These are phyloP conservation scores for Boechera stricta DNA, from an alignment of 345 rosid genomes.

Conservation along the genomic window DNA sequence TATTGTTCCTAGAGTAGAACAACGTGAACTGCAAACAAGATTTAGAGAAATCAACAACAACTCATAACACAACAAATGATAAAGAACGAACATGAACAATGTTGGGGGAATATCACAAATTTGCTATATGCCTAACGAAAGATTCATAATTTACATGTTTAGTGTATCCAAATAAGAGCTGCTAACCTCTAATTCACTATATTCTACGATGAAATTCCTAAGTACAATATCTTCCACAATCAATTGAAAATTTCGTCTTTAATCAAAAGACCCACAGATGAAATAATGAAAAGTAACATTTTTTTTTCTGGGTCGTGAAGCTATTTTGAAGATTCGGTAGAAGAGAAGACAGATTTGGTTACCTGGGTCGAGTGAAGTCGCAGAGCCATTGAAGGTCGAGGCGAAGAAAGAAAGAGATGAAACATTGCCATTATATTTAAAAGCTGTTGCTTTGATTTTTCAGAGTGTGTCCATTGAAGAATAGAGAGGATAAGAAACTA, in stretches of 20 bases:
- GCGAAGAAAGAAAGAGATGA: conserved; percentile 40
- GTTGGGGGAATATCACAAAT: neutral
- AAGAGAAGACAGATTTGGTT: neutral
- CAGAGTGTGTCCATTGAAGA: conserved; percentile 19
- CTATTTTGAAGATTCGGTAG: conserved; percentile 16
- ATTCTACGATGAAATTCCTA: neutral
- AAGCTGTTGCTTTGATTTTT: neutral
- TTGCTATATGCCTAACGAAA: neutral
- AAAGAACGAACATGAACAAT: neutral
- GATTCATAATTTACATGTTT: conserved; percentile 4
- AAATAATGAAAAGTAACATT: neutral
- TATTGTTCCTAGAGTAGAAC: conserved; percentile 30
- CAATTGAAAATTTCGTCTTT: neutral
- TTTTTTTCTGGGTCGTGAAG: conserved; percentile 10
- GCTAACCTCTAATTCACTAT: neutral
- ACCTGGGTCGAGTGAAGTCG: conserved; percentile 24
- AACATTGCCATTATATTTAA: conserved; percentile 26
- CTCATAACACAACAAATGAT: conserved; percentile 5
- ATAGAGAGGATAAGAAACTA: conserved; percentile 18
- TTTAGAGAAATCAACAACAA: neutral
- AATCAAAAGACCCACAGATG: neutral
- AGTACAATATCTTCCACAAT: neutral
- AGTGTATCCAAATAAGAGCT: neutral
- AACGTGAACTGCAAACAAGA: conserved; percentile 28
- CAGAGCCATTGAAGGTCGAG: conserved; percentile 22